These are phyloP conservation scores for Kwoniella mangroviensis DNA, from an alignment of 768 basidiomycete species.

Conservation along the genomic window DNA sequence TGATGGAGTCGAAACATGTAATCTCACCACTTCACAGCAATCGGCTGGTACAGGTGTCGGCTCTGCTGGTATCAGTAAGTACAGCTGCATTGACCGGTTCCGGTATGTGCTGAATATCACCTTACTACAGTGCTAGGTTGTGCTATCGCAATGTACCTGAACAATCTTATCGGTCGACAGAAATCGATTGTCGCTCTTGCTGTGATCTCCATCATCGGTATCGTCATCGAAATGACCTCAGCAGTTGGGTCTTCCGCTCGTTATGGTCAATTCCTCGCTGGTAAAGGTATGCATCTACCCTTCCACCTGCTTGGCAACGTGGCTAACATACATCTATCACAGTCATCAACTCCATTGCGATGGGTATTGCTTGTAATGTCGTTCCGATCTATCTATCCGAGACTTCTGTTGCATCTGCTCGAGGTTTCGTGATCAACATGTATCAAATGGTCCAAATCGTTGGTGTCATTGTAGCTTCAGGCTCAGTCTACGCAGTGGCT, in stretches of 20 bases:
- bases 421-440: slow-evolving; percentile 24
- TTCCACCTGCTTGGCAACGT: slow-evolving; percentile 1
- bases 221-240: slow-evolving; percentile 21
- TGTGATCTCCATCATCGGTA: slow-evolving; percentile 19
- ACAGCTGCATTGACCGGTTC: neutral
- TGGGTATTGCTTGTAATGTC: slow-evolving; percentile 30
- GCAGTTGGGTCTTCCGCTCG: slow-evolving; percentile 24
- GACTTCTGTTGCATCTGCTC: slow-evolving; percentile 21
- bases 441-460: slow-evolving; percentile 40
- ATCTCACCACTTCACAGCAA: slow-evolving; percentile 27
- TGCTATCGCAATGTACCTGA: slow-evolving; percentile 26
- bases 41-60: slow-evolving; percentile 24
- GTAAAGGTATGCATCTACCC: slow-evolving; percentile 25
- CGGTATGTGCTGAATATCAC: neutral
- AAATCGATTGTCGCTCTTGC: slow-evolving; percentile 20
- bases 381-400: slow-evolving; percentile 25
- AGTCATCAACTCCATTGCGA: slow-evolving; percentile 25
- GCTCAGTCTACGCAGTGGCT: slow-evolving; percentile 33
- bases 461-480: slow-evolving; percentile 43
- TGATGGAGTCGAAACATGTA: slow-evolving; percentile 27
- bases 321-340: neutral
- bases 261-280: slow-evolving; percentile 42
- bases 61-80: slow-evolving; percentile 27
- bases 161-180: slow-evolving; percentile 19
- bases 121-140: slow-evolving; percentile 23